Evolutionary conservation across 768 basidiomycete genomes (phyloP), one percentile per base, ranked within the genome.

Genomic region (Psilocybe tampanensis): DNA sequence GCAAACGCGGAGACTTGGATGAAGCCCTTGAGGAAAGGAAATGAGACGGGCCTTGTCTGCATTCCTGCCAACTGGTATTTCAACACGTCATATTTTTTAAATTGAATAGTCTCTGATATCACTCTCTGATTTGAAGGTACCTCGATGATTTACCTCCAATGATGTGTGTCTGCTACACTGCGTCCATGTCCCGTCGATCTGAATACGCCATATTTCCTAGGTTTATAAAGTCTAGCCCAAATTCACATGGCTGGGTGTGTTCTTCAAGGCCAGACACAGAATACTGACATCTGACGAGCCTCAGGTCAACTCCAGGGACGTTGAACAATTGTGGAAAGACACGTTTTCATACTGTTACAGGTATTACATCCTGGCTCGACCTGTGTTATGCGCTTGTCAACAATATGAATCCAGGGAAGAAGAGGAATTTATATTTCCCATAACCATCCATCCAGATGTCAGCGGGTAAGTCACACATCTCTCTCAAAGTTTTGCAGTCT

Each of bases 401-500:
- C 34, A 61, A 42, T 41, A 50, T 53, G 48, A 56, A 23, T 54
- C 36, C 48, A 83, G 84, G 44, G 85, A 86, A 59, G 82, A 86
- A 68, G 80, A 83, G 61, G 78, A 82, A 66, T 86, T 88, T 55
- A 79, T 86, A n/a, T 87, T 89, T 51, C 88, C 88, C 0, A 81
- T 91, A 55, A 90, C 89, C 2, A 88, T 92, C 39, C 90, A 91
- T 62, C 89, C 90, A 1, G 89, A 91, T 62, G 87, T 89, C 21
- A 85, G 85, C 65, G 88, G 88, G 80, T 81, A 70, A 62, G 81
- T 66, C 19, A 21, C 34, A 55, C 44, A 36, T 23, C 50, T 52
- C 23, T 36, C 15, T 32, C 6, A 12, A n/a, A 5, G 29, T 5
- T 9, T 29, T 29, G 9, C 29, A 29, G n/a, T 9, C 29, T 29